Conservation (phyloP, 1,284 basidiomycete species). For the Cryptococcus hybrid region DNA sequence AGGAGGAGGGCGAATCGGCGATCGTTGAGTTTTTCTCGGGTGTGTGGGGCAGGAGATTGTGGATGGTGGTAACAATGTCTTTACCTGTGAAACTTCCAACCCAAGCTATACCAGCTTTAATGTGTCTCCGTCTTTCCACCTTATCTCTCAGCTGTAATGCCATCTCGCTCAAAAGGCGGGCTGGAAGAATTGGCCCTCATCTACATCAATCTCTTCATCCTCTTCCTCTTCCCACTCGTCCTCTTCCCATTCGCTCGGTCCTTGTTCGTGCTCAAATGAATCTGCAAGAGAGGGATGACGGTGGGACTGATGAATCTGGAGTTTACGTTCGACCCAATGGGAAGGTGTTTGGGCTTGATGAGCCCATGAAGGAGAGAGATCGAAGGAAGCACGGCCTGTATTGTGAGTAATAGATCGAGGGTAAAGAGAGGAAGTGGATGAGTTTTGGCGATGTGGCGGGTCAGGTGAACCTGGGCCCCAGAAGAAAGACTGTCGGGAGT, state of each 20-base stretch:
- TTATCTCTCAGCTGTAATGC: slow-evolving; percentile 83
- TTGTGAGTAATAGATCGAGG: slow-evolving; percentile 13
- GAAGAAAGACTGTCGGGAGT: too few relatives aligned
- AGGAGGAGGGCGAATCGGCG: slow-evolving; percentile 79
- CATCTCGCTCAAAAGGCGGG: slow-evolving; percentile 82
- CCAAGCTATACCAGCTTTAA: slow-evolving; percentile 86
- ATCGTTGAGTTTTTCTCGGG: slow-evolving; percentile 67
- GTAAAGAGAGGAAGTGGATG: slow-evolving; percentile 21
- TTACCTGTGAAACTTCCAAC: slow-evolving; percentile 85
- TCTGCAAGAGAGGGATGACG: slow-evolving; percentile 40
- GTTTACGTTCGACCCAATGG: slow-evolving; percentile 46
- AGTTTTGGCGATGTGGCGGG: slow-evolving; percentile 18
- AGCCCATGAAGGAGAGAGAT: slow-evolving; percentile 35
- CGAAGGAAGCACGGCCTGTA: slow-evolving; percentile 8
- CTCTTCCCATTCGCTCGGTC: slow-evolving; percentile 21
- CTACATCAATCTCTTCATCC: slow-evolving; percentile 58
- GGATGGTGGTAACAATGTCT: slow-evolving; percentile 84
- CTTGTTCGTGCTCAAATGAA: slow-evolving; percentile 28
- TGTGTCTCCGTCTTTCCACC: slow-evolving; percentile 78
- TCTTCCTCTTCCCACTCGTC: slow-evolving; percentile 56
- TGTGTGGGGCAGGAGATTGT: slow-evolving; percentile 71
- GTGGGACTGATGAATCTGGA: slow-evolving; percentile 44
- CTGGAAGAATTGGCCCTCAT: slow-evolving; percentile 77
- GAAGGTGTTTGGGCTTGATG: slow-evolving; percentile 33
- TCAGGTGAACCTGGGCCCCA: neutral